phyloP scores from a whole-genome alignment of 208 protist species.

The Acanthamoeba royreba region DNA sequence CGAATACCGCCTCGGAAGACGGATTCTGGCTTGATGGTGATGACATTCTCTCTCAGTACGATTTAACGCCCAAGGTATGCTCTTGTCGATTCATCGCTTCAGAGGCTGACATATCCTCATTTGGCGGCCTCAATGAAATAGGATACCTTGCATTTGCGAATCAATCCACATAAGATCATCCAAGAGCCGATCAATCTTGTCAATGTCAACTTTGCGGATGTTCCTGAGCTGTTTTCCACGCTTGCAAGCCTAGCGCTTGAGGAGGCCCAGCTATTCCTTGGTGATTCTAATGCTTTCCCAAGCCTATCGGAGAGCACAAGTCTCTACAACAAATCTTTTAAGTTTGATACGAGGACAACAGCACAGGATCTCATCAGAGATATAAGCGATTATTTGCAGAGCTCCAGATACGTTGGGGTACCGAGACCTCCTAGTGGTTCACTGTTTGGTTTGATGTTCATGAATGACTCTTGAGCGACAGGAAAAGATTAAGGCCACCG shows the following conservation, averaged over 20 bases:
- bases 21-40: constrained; percentile 29
- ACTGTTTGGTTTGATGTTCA: too few species aligned
- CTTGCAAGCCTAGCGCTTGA: not conserved
- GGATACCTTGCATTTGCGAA: not conserved
- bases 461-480: not conserved
- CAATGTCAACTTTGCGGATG: not conserved
- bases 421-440: too few species aligned
- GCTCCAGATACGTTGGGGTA: too few species aligned
- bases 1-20: not conserved
- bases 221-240: not conserved
- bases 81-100: not conserved
- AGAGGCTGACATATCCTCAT: not conserved
- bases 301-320: too few species aligned
- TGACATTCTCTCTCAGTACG: constrained; percentile 1
- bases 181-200: not conserved
- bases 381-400: too few species aligned
- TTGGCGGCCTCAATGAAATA: not conserved
- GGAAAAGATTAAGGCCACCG: not conserved
- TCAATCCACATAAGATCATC: not conserved
- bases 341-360: too few species aligned
- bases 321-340: too few species aligned
- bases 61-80: not conserved
- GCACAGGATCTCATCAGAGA: too few species aligned
- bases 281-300: not conserved
- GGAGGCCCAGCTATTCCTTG: not conserved